A percentile compares a stretch with the other conserved stretches of the same genome.
phyloP scores from a whole-genome alignment of 768 basidiomycete species.

The Russula sp. region DNA sequence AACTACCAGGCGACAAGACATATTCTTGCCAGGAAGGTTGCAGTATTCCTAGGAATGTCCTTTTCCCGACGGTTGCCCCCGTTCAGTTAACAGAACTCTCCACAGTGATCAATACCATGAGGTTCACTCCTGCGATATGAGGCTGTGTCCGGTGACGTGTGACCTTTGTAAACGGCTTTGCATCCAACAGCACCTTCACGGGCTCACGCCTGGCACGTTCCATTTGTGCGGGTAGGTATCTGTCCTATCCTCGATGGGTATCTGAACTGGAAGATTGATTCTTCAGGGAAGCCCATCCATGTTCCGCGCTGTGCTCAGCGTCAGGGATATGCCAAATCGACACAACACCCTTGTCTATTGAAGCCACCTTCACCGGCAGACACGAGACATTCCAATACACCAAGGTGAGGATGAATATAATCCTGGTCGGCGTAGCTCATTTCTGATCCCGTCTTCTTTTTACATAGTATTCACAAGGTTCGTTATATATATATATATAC shows the following conservation, averaged over 20 bases:
- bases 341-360: slow-evolving; percentile 51
- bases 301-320: slow-evolving; percentile 38
- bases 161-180: slow-evolving; percentile 52
- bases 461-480: slow-evolving; percentile 51
- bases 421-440: not conserved
- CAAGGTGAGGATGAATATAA: slow-evolving; percentile 37
- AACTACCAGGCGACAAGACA: not conserved
- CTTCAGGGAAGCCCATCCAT: slow-evolving; percentile 46
- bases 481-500: not conserved
- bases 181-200: slow-evolving; percentile 47
- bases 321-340: slow-evolving; percentile 55
- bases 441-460: not conserved
- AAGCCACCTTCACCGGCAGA: slow-evolving; percentile 54
- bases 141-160: slow-evolving; percentile 49
- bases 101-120: slow-evolving; percentile 41
- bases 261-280: not conserved
- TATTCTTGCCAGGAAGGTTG: slow-evolving; percentile 19
- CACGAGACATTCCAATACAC: slow-evolving; percentile 62
- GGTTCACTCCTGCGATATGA: slow-evolving; percentile 45
- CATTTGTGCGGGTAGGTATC: slow-evolving; percentile 53
- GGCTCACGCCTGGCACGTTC: slow-evolving; percentile 34
- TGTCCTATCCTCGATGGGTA: not conserved
- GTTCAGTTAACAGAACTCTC: not conserved
- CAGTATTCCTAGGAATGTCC: slow-evolving; percentile 6
- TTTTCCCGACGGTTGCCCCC: not conserved